Base-by-base conservation (phyloP, 352 stramenopile genomes). In the Phytophthora multivora region DNA sequence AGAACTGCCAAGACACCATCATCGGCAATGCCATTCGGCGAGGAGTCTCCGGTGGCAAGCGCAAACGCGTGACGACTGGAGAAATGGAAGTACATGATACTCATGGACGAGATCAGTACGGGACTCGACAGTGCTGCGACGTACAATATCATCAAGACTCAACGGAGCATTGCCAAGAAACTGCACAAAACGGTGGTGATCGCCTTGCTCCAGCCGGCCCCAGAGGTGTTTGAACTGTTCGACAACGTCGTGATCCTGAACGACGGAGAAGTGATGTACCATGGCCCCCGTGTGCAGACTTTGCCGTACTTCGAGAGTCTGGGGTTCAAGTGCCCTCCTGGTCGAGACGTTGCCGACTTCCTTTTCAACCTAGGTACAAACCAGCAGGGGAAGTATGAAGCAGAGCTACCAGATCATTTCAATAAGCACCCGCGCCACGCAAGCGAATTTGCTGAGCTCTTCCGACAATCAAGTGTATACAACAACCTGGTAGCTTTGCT, bases 31-130 rank as follows among this genome's bases (percentile, higher is more conserved):
- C 43, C 21, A 87, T 90, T 66, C 23, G 80, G 5, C 76, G 80
- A 15, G 82, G 80, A 4, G 68, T 97, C 15, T 93, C 75, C 0
- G 93, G 91, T 21, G 93, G 93, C 15, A 88, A 98, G 69, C 86
- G 83, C 58, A 98, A 97, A 73, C 77, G 93, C 8, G 80, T 97
- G 39, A 97, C 93, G 49, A 91, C 93, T 15, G 88, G 81, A 7
- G 89, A 89, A 50, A 98, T 98, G 80, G 63, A 88, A 89, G 23
- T 62, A 69, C 21, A 72, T 95, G 30, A 68, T 89, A 10, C 54
- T 97, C 18, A 81, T 97, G 63, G 91, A 98, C 65, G 73, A 88
- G 51, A 84, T 88, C 59, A 83, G 72, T 35, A 88, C 77, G 23
- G 79, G 79, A 5, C 65, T 89, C 0, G 79, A 88, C 61, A 80